phyloP scores from a whole-genome alignment of 495 filamentous ascomycete genomes.

The Tuber brumale region DNA sequence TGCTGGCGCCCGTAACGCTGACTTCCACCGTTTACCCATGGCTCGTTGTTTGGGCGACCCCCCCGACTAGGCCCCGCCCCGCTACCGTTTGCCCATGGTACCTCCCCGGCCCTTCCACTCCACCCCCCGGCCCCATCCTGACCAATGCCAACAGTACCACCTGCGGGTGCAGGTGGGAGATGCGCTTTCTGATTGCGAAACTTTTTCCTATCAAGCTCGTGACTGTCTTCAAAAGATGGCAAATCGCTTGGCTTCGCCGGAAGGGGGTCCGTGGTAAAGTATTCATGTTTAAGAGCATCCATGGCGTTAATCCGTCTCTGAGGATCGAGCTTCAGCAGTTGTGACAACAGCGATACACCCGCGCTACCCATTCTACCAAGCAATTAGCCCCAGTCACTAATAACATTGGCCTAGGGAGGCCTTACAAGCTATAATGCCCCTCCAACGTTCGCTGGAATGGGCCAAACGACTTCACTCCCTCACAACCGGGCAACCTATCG shows the following conservation, averaged over 20 bases:
- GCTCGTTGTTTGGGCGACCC: conserved; percentile 43
- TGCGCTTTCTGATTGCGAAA: conserved; percentile 71
- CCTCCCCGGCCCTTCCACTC: conserved; percentile 37
- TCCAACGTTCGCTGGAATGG: conserved; percentile 59
- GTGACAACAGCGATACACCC: conserved; percentile 71
- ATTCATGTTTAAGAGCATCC: conserved; percentile 87
- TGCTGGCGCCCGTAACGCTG: conserved; percentile 42
- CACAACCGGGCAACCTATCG: conserved; percentile 70
- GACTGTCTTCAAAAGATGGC: conserved; percentile 84
- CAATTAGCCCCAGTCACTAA: conserved; percentile 29
- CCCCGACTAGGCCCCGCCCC: conserved; percentile 43
- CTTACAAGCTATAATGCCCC: conserved; percentile 65
- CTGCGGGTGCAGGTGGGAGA: conserved; percentile 81
- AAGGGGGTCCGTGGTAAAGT: conserved; percentile 72
- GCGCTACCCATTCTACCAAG: conserved; percentile 47
- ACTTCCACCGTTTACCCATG: conserved; percentile 44
- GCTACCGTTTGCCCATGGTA: conserved; percentile 45
- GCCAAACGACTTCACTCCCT: conserved; percentile 61
- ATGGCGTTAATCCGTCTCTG: conserved; percentile 81
- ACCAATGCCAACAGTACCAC: conserved; percentile 74
- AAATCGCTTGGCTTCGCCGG: conserved; percentile 76
- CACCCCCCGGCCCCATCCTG: conserved; percentile 56
- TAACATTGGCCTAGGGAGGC: not conserved
- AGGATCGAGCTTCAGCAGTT: conserved; percentile 86
- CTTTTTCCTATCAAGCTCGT: conserved; percentile 88